phyloP scores from a whole-genome alignment of 2,329 filamentous ascomycete genomes.

The Bisporella sp. region DNA sequence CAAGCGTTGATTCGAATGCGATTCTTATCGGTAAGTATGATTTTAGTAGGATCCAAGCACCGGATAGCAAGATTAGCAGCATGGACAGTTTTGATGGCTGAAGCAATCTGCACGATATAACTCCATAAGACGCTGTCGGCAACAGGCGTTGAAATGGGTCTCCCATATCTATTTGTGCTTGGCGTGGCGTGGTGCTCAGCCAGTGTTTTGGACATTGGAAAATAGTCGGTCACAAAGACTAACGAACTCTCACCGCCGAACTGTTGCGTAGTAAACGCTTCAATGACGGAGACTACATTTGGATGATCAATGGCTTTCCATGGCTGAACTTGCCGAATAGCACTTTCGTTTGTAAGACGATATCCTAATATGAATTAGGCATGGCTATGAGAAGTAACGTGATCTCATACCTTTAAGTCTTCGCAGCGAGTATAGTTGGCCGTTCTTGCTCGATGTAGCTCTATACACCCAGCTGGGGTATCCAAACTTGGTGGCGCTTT shows the following conservation, averaged over 20 bases:
- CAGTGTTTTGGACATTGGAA: conserved; percentile 83
- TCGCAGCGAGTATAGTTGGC: conserved; percentile 78
- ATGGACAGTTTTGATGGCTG: conserved; percentile 82
- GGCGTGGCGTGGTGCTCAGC: conserved; percentile 66
- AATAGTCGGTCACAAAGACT: conserved; percentile 89
- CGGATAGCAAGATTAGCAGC: conserved; percentile 73
- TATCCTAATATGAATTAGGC: conserved; percentile 49
- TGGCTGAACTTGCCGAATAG: conserved; percentile 76
- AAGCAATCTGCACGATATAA: conserved; percentile 87
- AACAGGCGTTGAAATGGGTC: conserved; percentile 34
- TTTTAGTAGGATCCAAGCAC: conserved; percentile 80
- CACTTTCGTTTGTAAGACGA: conserved; percentile 79
- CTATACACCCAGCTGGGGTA: conserved; percentile 95
- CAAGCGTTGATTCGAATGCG: conserved; percentile 84
- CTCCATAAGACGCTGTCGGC: conserved; percentile 78
- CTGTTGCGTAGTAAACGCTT: conserved; percentile 86
- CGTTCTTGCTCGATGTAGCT: conserved; percentile 81
- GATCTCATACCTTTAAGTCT: conserved; percentile 63
- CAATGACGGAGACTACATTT: conserved; percentile 78
- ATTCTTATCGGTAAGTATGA: conserved; percentile 85
- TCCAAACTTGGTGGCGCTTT: conserved; percentile 73
- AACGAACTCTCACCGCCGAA: conserved; percentile 93
- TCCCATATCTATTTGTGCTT: conserved; percentile 29
- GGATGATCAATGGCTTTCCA: conserved; percentile 84
- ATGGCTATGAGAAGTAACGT: neutral